phyloP scores from a whole-genome alignment of 768 basidiomycete genomes.

The Hortiboletus campestris region DNA sequence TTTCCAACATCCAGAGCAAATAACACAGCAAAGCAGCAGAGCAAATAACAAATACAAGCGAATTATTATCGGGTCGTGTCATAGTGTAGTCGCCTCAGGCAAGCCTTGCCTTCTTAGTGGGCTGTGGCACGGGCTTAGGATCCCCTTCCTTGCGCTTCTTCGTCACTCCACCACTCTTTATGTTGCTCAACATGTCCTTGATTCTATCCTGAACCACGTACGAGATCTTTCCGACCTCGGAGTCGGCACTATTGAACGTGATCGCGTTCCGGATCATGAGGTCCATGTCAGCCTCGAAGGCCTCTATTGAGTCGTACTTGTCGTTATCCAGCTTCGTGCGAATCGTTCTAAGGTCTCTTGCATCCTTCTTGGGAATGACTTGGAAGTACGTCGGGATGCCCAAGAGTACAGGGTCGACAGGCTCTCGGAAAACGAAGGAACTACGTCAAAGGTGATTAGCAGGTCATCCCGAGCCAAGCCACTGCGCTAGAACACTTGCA shows the following conservation, averaged over 20 bases:
- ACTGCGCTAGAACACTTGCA: slow-evolving; percentile 41
- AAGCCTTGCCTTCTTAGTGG: slow-evolving; percentile 65
- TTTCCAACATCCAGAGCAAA: slow-evolving; percentile 13
- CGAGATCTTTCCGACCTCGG: slow-evolving; percentile 72
- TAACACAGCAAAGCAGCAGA: slow-evolving; percentile 33
- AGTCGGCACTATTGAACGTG: slow-evolving; percentile 81
- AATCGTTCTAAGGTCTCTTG: slow-evolving; percentile 84
- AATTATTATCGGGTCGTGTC: slow-evolving; percentile 31
- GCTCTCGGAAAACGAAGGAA: slow-evolving; percentile 75
- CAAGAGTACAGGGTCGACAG: slow-evolving; percentile 84
- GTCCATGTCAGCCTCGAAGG: slow-evolving; percentile 80
- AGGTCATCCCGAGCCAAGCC: not conserved
- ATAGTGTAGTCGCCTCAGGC: slow-evolving; percentile 41
- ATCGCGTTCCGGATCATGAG: slow-evolving; percentile 89
- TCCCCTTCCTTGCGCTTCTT: slow-evolving; percentile 82
- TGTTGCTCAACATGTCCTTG: slow-evolving; percentile 51
- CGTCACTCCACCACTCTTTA: slow-evolving; percentile 37
- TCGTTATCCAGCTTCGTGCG: slow-evolving; percentile 76
- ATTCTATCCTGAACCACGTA: slow-evolving; percentile 48
- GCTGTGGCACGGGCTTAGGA: slow-evolving; percentile 53
- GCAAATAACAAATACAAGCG: slow-evolving; percentile 27
- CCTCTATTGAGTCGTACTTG: slow-evolving; percentile 75
- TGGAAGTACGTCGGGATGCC: slow-evolving; percentile 88
- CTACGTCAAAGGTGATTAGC: slow-evolving; percentile 34
- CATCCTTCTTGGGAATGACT: slow-evolving; percentile 79